A percentile compares a stretch with the other conserved stretches of the same genome.
Evolutionary conservation across 306 rosid genomes (phyloP).

Genomic region (Gillenia trifoliata): DNA sequence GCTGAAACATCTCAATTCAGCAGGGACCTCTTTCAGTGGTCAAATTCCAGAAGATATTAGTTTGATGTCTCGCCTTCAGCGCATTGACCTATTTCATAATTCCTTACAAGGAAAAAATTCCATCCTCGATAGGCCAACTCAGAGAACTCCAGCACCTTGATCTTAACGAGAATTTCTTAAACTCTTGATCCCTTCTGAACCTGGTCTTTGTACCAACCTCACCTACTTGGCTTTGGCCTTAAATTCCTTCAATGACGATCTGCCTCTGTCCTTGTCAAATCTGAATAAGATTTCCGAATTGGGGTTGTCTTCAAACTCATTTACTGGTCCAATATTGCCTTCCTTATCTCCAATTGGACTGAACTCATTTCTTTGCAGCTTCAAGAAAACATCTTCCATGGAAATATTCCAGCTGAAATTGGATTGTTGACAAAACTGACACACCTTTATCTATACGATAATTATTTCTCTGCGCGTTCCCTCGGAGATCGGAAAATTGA

Average conservation of each 20-base stretch:
- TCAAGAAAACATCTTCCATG: constrained; percentile 38
- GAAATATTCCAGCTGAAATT: constrained; percentile 42
- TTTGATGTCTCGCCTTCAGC: constrained; percentile 26
- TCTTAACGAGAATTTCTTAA: constrained; percentile 26
- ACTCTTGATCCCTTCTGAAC: constrained; percentile 52
- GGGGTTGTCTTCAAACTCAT: constrained; percentile 42
- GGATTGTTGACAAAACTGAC: constrained; percentile 40
- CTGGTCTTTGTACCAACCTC: constrained; percentile 50
- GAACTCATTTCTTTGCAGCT: constrained; percentile 39
- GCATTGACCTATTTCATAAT: constrained; percentile 33
- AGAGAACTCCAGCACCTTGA: constrained; percentile 32
- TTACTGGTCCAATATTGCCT: constrained; percentile 42
- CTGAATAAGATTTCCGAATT: constrained; percentile 6
- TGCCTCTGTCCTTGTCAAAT: constrained; percentile 30
- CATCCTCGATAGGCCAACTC: constrained; percentile 51
- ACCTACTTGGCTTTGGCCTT: constrained; percentile 33
- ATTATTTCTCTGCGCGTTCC: constrained; percentile 8
- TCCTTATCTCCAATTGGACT: constrained; percentile 48
- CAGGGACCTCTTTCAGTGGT: background rate
- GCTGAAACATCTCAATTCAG: constrained; percentile 15
- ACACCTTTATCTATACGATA: constrained; percentile 7
- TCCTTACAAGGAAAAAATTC: constrained; percentile 41
- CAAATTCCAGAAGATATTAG: constrained; percentile 37
- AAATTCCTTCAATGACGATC: constrained; percentile 35
- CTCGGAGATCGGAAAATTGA: constrained; percentile 17